phyloP scores from a whole-genome alignment of 345 rosid genomes.

The Tarenaya hassleriana region DNA sequence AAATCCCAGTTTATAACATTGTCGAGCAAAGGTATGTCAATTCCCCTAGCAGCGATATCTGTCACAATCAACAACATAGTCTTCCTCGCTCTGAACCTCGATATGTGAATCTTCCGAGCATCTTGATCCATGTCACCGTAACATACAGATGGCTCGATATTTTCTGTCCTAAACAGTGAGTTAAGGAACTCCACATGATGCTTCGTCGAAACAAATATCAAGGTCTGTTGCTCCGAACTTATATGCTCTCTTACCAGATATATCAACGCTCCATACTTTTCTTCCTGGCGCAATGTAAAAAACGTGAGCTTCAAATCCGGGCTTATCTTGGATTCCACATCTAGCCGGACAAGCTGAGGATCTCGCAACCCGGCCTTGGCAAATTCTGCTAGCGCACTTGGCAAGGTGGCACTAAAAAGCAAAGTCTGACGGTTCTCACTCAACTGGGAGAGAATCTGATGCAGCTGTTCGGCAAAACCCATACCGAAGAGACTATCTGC shows the following conservation, averaged over 20 bases:
- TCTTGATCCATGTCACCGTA: constrained; percentile 99
- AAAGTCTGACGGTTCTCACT: constrained; percentile 90
- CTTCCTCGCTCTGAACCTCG: constrained; percentile 80
- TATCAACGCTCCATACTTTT: constrained; percentile 74
- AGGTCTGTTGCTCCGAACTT: constrained; percentile 60
- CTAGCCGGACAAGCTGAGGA: constrained; percentile 91
- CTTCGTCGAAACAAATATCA: constrained; percentile 92
- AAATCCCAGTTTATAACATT: constrained; percentile 98
- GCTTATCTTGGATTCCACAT: constrained; percentile 86
- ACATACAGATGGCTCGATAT: constrained; percentile 80
- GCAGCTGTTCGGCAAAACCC: constrained; percentile 93
- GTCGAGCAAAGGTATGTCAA: constrained; percentile 93
- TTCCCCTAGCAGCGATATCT: constrained; percentile 96
- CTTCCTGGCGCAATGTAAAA: constrained; percentile 80
- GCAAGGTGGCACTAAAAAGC: constrained; percentile 94
- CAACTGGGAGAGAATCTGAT: constrained; percentile 66
- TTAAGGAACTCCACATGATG: constrained; percentile 96
- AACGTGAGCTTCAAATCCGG: constrained; percentile 69
- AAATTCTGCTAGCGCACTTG: constrained; percentile 95
- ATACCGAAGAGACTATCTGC: constrained; percentile 87
- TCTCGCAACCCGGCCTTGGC: constrained; percentile 90
- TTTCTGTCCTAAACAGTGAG: constrained; percentile 65
- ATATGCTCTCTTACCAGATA: constrained; percentile 84
- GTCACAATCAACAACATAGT: constrained; percentile 89
- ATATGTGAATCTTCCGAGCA: constrained; percentile 83